A percentile compares a stretch with the other conserved stretches of the same genome.
Conservation (phyloP, 108 stramenopile genomes). For the Skeletonema marinoi region DNA sequence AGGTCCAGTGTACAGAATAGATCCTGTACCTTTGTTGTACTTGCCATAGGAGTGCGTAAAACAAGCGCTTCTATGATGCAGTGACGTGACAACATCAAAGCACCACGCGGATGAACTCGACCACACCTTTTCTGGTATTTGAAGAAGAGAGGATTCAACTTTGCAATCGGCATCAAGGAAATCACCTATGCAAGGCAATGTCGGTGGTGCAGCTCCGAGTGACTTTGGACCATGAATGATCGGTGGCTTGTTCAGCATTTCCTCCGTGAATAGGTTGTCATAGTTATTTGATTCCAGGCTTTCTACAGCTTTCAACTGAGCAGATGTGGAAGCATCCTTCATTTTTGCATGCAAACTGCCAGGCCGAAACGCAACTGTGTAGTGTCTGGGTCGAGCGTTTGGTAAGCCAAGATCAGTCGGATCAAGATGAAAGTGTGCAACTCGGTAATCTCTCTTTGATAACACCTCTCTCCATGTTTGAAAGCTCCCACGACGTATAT, state of each 20-base stretch:
- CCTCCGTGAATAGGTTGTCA: slow-evolving; percentile 17
- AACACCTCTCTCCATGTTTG: slow-evolving; percentile 53
- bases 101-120: slow-evolving; percentile 77
- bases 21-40: slow-evolving; percentile 84
- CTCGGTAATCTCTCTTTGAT: slow-evolving; percentile 49
- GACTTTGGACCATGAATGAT: slow-evolving; percentile 19
- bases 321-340: neutral
- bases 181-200: slow-evolving; percentile 15
- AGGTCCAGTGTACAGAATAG: slow-evolving; percentile 65
- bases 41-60: slow-evolving; percentile 89
- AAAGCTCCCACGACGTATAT: slow-evolving; percentile 46
- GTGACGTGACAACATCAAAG: slow-evolving; percentile 84
- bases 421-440: slow-evolving; percentile 75
- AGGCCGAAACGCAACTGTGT: slow-evolving; percentile 40
- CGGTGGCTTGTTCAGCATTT: slow-evolving; percentile 20
- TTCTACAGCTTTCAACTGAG: neutral
- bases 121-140: slow-evolving; percentile 62
- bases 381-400: slow-evolving; percentile 90
- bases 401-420: slow-evolving; percentile 85
- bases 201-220: neutral
- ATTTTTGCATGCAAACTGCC: neutral
- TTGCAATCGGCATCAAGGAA: slow-evolving; percentile 38
- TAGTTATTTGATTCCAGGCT: neutral
- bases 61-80: slow-evolving; percentile 57
- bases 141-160: slow-evolving; percentile 17